Percentiles rank a stretch among this genome's conserved stretches.
Conservation (phyloP, 2,329 filamentous ascomycete species). For the Talaromyces piceae region DNA sequence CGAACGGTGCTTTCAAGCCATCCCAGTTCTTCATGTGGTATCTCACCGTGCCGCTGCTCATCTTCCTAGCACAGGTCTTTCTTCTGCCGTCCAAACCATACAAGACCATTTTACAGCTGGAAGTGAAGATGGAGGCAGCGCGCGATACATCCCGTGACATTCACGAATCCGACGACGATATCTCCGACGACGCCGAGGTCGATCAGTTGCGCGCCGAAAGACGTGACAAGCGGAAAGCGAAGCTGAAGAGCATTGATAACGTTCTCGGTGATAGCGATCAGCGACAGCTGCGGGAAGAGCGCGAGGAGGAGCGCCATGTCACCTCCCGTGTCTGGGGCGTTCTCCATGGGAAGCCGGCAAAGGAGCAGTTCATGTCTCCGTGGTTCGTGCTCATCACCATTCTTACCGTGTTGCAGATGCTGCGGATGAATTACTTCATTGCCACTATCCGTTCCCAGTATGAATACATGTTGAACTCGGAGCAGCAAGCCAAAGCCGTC, state of each 20-base stretch:
- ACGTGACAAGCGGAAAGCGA: conserved; percentile 52
- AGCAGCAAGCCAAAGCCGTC: conserved; percentile 55
- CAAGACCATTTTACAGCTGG: conserved; percentile 70
- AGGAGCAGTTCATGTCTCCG: conserved; percentile 64
- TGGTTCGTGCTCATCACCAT: conserved; percentile 80
- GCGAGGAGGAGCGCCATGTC: conserved; percentile 62
- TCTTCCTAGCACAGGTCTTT: conserved; percentile 57
- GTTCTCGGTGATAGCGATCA: conserved; percentile 61
- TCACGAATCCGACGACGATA: conserved; percentile 45
- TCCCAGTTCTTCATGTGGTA: conserved; percentile 65
- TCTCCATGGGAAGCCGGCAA: conserved; percentile 63
- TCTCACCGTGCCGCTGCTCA: conserved; percentile 60
- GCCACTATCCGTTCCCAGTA: conserved; percentile 78
- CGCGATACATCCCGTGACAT: conserved; percentile 28
- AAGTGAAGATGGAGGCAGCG: conserved; percentile 56
- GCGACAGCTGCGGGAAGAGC: conserved; percentile 48
- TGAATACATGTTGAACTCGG: conserved; percentile 61
- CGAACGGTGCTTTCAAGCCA: conserved; percentile 34
- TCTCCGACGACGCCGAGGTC: conserved; percentile 44
- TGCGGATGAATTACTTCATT: conserved; percentile 81
- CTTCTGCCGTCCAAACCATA: conserved; percentile 66
- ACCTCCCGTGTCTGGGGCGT: conserved; percentile 77
- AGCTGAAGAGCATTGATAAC: conserved; percentile 61
- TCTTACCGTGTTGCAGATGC: conserved; percentile 68
- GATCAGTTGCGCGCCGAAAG: conserved; percentile 45